Evolutionary conservation across 78 protist genomes (phyloP).

Genomic region (Anaeramoeba flamelloides): DNA sequence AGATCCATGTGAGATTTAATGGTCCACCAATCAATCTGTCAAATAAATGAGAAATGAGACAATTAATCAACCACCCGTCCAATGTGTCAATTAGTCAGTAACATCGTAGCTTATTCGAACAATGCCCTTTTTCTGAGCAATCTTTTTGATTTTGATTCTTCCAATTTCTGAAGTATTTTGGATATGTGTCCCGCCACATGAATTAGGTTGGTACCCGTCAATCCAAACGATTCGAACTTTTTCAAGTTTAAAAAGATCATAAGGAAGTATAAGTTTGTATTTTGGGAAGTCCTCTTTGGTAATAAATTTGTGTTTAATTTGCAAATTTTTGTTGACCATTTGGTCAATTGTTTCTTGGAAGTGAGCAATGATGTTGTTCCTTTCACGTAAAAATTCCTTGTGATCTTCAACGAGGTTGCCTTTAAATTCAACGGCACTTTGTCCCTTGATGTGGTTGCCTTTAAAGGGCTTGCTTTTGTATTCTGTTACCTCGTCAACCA

Average conservation of each 20-base stretch:
- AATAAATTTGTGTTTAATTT: background rate
- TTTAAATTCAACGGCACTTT: background rate
- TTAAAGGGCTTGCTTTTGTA: background rate
- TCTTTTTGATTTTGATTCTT: background rate
- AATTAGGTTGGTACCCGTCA: background rate
- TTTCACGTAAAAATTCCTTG: background rate
- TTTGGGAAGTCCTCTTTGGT: background rate
- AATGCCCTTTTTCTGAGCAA: background rate
- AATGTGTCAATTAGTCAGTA: background rate
- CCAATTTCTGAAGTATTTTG: background rate
- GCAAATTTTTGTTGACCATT: background rate
- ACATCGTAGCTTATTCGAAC: background rate
- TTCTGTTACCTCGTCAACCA: background rate
- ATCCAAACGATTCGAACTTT: background rate
- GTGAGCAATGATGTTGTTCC: background rate
- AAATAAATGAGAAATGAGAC: too few relatives aligned
- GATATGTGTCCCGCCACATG: background rate
- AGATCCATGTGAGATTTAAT: too few relatives aligned
- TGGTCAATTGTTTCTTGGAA: background rate
- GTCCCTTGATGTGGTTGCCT: background rate
- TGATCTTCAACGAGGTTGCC: background rate
- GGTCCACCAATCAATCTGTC: too few relatives aligned
- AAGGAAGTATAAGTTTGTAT: background rate
- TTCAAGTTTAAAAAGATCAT: background rate
- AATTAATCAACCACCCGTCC: too few relatives aligned